Evolutionary conservation across 345 rosid genomes (phyloP), one percentile per base, ranked within the genome.

Genomic region (Kernera saxatilis): DNA sequence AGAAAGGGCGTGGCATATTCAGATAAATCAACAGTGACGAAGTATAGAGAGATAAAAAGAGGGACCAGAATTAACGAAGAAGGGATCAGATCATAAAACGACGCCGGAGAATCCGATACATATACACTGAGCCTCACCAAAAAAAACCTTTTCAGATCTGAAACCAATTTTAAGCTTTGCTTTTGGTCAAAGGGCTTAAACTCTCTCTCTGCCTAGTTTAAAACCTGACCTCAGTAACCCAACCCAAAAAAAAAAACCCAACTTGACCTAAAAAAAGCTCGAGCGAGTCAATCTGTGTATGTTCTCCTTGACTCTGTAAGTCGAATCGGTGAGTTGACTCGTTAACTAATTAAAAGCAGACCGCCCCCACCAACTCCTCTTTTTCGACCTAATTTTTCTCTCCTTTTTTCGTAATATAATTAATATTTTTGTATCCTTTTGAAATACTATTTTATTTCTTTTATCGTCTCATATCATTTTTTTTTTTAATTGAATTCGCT

Each of bases 1-100:
- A 87, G 79, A 57, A 81, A 75, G 84, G 83, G 71, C 73, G 82
- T 18, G 86, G 82, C 92, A 86, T 52, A 61, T 53, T 72, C 69
- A 71, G 67, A 65, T 11, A 73, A 65, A 46, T n/a, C 32, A 53
- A 64, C 53, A 71, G 70, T 62, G 14, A 45, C 14, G 27, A 69
- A 67, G 40, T 40, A 22, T 19, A 59, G 62, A 48, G 37, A 40
- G 72, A 56, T 49, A 35, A 43, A 75, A 58, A 44, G 63, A 72
- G 63, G 55, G 76, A 55, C 32, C 57, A 52, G 63, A 41, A 0
- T 17, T 11, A 56, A 56, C 21, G 35, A 26, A 39, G 14, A 25
- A 9, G 4, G 35, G 10, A 63, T 81, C 78, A 82, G 86, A 79
- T 70, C 74, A 81, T 82, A 60, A 76, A 73, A 67, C 63, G 69